Percentiles rank a stretch among this genome's conserved stretches.
phyloP scores from a whole-genome alignment of 176 grass and related monocot species.

The Aegilops bicornis region DNA sequence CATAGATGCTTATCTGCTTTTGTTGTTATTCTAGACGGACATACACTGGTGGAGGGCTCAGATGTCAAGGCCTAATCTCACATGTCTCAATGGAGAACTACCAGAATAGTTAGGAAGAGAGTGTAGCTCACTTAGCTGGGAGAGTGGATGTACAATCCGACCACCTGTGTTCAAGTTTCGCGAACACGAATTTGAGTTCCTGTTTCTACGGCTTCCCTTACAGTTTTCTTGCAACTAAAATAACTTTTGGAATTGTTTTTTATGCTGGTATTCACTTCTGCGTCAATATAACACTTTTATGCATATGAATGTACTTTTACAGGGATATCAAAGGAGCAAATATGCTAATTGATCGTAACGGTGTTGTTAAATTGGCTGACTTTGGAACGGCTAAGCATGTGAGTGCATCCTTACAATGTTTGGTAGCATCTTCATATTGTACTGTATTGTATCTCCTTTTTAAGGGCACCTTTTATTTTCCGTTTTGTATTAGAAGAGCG shows the following conservation, averaged over 20 bases:
- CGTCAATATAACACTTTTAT: neutral
- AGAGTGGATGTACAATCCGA: neutral
- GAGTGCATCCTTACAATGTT: conserved; percentile 28
- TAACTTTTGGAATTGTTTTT: neutral
- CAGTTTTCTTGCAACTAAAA: neutral
- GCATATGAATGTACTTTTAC: conserved; percentile 17
- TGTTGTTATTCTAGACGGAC: no score
- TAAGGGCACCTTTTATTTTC: neutral
- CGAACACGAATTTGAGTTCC: no score
- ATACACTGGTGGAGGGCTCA: no score
- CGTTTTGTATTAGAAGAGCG: neutral
- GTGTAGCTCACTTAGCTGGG: neutral
- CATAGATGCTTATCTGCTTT: no score
- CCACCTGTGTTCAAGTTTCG: neutral
- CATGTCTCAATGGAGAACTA: no score
- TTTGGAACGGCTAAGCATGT: conserved; percentile 92
- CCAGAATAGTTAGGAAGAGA: neutral
- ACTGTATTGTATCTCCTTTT: conserved; percentile 7
- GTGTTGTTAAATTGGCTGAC: conserved; percentile 87
- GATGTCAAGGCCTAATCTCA: no score
- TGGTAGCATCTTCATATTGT: conserved; percentile 6
- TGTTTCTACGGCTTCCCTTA: neutral
- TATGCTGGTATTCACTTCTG: neutral
- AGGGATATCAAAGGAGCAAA: conserved; percentile 96
- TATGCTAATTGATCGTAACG: conserved; percentile 70